Base-by-base conservation (phyloP, 2,329 filamentous ascomycete genomes). In the Botrytis aclada region DNA sequence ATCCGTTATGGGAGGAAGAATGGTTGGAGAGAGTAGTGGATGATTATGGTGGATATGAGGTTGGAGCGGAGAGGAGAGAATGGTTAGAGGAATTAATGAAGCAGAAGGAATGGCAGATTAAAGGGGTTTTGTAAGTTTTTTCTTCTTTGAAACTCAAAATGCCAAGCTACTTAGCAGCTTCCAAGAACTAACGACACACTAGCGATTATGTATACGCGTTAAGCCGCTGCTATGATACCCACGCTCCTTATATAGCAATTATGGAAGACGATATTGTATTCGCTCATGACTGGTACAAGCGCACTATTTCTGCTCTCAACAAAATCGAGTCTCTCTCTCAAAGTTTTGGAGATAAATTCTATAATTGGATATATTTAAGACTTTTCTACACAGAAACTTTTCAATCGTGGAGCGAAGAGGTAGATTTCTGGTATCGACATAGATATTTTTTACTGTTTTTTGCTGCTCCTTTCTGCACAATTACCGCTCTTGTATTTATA, bases 261-360 rank as follows among this genome's bases (percentile, higher is more conserved):
- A 80, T 82, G 71, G 82, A 83, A 73, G 82, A 83, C 74, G 81
- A 83, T 61, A 80, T 82, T 54, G 79, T 82, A 37, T 75, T 82
- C 29, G 81, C 81, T 2, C 79, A 81, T n/a, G 81, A 81, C 25
- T 83, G 82, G 81, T 67, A 82, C 51, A 72, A 77, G 10, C 80
- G 80, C 64, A 80, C 80, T n/a, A 62, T 47, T 37, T 72, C 70
- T 37, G 70, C 70, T 25, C 66, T 77, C 16, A 10, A 61, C 20
- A 54, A 70, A 54, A 73, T 77, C 45, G 64, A 75, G 54, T 61
- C 54, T 29, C 22, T 41, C 62, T 75, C 71, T 37, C 63, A 64
- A 62, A 43, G 12, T 39, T 34, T 18, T 18, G 64, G 22, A 54
- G 60, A 41, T 1, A 39, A 39, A n/a, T 54, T 51, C n/a, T 64